phyloP scores from a whole-genome alignment of 2,329 filamentous ascomycete species.

The Aspergillus alliaceus region DNA sequence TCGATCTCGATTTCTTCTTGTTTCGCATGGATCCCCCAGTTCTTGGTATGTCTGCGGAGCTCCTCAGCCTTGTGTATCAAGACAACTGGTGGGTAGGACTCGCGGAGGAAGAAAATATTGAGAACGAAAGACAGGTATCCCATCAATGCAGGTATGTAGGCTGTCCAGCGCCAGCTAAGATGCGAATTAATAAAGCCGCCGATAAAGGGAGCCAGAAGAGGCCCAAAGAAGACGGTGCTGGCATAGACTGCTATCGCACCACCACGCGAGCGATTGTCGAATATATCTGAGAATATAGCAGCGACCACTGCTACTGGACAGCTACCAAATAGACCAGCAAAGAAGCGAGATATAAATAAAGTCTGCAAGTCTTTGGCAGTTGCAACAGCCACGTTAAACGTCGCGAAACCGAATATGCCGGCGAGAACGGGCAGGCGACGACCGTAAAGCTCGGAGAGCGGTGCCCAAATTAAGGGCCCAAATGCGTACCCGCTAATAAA shows the following conservation, averaged over 20 bases:
- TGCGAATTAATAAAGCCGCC: constrained; percentile 50
- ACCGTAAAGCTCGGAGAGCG: constrained; percentile 59
- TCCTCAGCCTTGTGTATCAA: constrained; percentile 53
- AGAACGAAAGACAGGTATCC: constrained; percentile 46
- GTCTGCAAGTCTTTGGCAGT: constrained; percentile 37
- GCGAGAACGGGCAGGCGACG: constrained; percentile 51
- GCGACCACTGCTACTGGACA: constrained; percentile 41
- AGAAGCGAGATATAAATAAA: constrained; percentile 43
- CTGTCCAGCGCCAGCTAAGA: constrained; percentile 52
- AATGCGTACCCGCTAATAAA: constrained; percentile 53
- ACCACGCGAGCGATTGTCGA: constrained; percentile 38
- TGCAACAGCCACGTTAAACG: constrained; percentile 48
- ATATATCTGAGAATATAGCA: constrained; percentile 49
- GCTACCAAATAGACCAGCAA: constrained; percentile 44
- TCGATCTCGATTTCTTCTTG: constrained; percentile 53
- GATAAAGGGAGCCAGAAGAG: constrained; percentile 50
- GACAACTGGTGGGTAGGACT: constrained; percentile 55
- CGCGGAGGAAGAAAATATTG: constrained; percentile 46
- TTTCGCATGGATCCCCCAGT: constrained; percentile 60
- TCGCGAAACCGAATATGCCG: constrained; percentile 38
- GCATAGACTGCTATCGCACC: constrained; percentile 49
- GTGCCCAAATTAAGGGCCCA: constrained; percentile 60
- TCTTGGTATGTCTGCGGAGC: constrained; percentile 52
- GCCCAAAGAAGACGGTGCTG: constrained; percentile 53
- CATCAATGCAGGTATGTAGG: constrained; percentile 52